A percentile compares a stretch with the other conserved stretches of the same genome.
phyloP scores from a whole-genome alignment of 1,284 basidiomycete species.

The Athelia psychrophila region DNA sequence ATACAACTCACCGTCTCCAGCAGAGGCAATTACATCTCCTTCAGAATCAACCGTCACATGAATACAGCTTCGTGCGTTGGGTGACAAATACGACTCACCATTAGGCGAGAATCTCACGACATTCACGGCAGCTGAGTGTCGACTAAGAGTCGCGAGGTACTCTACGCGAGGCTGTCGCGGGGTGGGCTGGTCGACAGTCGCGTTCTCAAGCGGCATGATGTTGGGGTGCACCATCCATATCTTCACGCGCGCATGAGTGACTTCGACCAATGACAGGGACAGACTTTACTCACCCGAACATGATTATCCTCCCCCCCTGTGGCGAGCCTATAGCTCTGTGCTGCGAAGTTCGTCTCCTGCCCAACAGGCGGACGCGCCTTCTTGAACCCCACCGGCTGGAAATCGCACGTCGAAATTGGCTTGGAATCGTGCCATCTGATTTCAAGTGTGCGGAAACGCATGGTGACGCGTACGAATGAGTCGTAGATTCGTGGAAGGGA shows the following conservation, averaged over 20 bases:
- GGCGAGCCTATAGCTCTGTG: slow-evolving; percentile 83
- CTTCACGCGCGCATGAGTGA: slow-evolving; percentile 34
- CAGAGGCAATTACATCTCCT: slow-evolving; percentile 90
- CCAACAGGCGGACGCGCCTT: slow-evolving; percentile 62
- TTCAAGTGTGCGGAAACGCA: slow-evolving; percentile 84
- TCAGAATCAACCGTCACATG: not conserved
- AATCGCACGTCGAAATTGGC: slow-evolving; percentile 93
- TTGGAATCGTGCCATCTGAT: slow-evolving; percentile 95
- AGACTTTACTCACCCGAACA: slow-evolving; percentile 74
- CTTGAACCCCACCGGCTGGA: slow-evolving; percentile 78
- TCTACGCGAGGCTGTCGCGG: slow-evolving; percentile 88
- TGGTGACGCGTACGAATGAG: slow-evolving; percentile 27
- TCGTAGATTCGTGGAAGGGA: no score
- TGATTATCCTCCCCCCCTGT: slow-evolving; percentile 98
- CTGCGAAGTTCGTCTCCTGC: slow-evolving; percentile 55
- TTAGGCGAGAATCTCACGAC: slow-evolving; percentile 96
- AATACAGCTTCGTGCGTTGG: not conserved
- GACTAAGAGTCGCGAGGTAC: slow-evolving; percentile 90
- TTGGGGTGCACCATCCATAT: slow-evolving; percentile 95
- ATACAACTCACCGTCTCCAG: slow-evolving; percentile 80
- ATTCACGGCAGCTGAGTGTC: slow-evolving; percentile 95
- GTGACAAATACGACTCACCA: slow-evolving; percentile 47
- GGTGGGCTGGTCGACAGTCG: slow-evolving; percentile 33
- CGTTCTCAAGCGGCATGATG: slow-evolving; percentile 65
- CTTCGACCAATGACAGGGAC: no score